Conservation (phyloP, 1,284 basidiomycete species). For the Melampsora larici-populina region DNA sequence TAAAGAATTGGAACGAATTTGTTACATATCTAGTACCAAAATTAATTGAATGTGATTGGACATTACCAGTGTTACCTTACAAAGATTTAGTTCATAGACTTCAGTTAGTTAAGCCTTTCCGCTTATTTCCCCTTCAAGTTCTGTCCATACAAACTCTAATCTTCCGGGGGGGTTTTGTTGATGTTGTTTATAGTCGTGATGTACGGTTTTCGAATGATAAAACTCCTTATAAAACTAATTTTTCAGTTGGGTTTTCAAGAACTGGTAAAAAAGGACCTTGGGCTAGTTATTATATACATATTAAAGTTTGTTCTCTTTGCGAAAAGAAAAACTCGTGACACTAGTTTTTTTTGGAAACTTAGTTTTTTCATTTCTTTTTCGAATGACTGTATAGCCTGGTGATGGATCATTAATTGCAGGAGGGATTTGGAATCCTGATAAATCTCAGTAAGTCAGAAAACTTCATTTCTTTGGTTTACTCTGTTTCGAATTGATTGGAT, state of each 20-base stretch:
- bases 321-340: neutral
- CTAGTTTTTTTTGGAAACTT: neutral
- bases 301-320: slow-evolving; percentile 17
- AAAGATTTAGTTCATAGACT: slow-evolving; percentile 53
- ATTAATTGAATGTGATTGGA: slow-evolving; percentile 51
- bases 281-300: slow-evolving; percentile 46
- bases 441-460: slow-evolving; percentile 49
- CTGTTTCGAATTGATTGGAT: no score
- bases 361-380: neutral
- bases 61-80: slow-evolving; percentile 52
- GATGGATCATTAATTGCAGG: slow-evolving; percentile 50
- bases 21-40: slow-evolving; percentile 50
- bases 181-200: slow-evolving; percentile 46
- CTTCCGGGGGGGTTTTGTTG: no score
- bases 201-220: slow-evolving; percentile 51
- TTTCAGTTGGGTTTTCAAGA: slow-evolving; percentile 48
- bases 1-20: slow-evolving; percentile 51
- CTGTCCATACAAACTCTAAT: no score
- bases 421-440: slow-evolving; percentile 52
- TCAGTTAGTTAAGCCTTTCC: slow-evolving; percentile 47
- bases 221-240: slow-evolving; percentile 50
- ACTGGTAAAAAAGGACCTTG: slow-evolving; percentile 52
- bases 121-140: no score
- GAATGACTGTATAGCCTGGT: slow-evolving; percentile 43
- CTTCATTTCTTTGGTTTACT: neutral